Conservation (phyloP, 371 early-diverging fungal genomes). For the Mortierella sp. region DNA sequence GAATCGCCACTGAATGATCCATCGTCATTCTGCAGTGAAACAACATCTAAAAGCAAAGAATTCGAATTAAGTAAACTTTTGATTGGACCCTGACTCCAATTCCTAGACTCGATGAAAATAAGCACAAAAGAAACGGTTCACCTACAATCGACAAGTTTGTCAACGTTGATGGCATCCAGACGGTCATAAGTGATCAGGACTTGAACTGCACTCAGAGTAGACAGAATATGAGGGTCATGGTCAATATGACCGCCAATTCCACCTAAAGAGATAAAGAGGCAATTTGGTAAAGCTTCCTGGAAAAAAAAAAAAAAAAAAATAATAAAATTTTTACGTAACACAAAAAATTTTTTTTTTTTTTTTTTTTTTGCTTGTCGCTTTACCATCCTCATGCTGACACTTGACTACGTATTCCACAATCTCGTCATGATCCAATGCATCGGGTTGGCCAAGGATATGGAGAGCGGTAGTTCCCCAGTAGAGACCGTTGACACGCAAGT, state of each 20-base stretch:
- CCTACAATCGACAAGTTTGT: slow-evolving; percentile 80
- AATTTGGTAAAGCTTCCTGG: too few species aligned
- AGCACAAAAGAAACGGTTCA: neutral
- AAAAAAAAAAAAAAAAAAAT: neutral
- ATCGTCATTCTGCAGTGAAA: slow-evolving; percentile 61
- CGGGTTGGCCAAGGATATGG: slow-evolving; percentile 75
- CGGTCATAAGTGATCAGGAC: slow-evolving; percentile 88
- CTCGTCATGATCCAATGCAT: slow-evolving; percentile 77
- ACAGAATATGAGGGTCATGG: slow-evolving; percentile 94
- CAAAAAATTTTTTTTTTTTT: neutral
- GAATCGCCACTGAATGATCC: slow-evolving; percentile 93
- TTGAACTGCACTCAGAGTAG: slow-evolving; percentile 96
- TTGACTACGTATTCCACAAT: slow-evolving; percentile 83
- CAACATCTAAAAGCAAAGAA: slow-evolving; percentile 21
- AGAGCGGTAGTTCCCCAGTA: slow-evolving; percentile 96
- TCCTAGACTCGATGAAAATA: neutral
- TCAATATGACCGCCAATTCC: slow-evolving; percentile 93
- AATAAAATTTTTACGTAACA: slow-evolving; percentile 29
- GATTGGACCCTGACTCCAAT: neutral
- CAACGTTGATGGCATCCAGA: slow-evolving; percentile 77
- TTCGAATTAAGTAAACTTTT: neutral
- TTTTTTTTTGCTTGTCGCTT: neutral
- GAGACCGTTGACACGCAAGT: slow-evolving; percentile 91
- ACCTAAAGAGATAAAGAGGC: slow-evolving; percentile 61
- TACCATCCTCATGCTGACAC: slow-evolving; percentile 85